Evolutionary conservation across 169 alveolate genomes (phyloP), one percentile per base, ranked within the genome.

Genomic region (Theileria annulata): DNA sequence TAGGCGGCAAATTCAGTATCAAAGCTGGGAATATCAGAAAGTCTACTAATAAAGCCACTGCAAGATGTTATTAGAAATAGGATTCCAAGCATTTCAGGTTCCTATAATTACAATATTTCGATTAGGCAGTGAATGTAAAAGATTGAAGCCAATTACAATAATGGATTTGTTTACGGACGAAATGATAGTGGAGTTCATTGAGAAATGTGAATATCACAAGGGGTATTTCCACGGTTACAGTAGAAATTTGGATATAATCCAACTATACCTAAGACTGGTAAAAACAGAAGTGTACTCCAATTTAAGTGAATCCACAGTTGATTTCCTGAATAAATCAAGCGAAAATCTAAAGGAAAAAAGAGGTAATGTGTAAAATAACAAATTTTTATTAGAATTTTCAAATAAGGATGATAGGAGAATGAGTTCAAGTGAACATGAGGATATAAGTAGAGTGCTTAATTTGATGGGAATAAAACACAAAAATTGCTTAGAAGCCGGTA

Each of bases 1-100:
- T 35, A 80, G 90, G 91, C 93, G 0, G 84, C 94, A 10, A 90
- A 90, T 75, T 71, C 88, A 23, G 56, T 90, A 6, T 56, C 92
- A 1, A 90, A 90, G 70, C 80, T 90, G 10, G 93, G 90, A 31
- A 79, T 90, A 33, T 80, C 82, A 60, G 86, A 75, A 31, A 75
- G 70, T 48, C 74, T 87, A 0, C 78, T 87, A 71, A 28, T 87
- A 54, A 82, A 90, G 23, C 90, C 93, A 28, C 78, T 90, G 60
- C 85, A 85, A 37, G 79, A 85, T 47, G 90, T 87, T 1, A 49
- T 90, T 21, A 33, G 74, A 8, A 87, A 87, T 33, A 54, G 94
- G 27, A 67, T 90, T 25, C 60, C 60, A 10, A 47, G 35, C 71
- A 86, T 90, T 23, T 48, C 90, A 28, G 93, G 93, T 37, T 25